phyloP scores from a whole-genome alignment of 2,329 filamentous ascomycete species.

The Dactylellina sp. region DNA sequence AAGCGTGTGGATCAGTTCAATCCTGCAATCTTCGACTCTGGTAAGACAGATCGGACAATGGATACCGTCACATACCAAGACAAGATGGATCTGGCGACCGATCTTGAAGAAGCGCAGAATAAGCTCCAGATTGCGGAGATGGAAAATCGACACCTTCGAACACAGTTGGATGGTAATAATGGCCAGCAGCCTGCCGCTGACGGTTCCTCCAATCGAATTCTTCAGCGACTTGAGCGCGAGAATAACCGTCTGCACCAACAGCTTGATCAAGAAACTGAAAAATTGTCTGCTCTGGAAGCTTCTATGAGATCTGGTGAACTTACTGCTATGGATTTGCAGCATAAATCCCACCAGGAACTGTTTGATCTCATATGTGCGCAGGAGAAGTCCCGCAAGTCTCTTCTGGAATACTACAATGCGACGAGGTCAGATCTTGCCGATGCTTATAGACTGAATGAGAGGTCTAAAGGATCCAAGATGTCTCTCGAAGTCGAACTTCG shows the following conservation, averaged over 20 bases:
- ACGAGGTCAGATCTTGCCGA: constrained; percentile 86
- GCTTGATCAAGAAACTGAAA: constrained; percentile 92
- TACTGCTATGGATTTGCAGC: constrained; percentile 88
- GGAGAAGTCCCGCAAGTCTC: constrained; percentile 83
- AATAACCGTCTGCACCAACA: constrained; percentile 93
- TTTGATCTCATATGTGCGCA: constrained; percentile 92
- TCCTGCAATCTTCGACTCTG: constrained; percentile 73
- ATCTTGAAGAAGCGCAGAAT: constrained; percentile 92
- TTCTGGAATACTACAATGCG: constrained; percentile 86
- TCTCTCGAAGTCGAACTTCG: constrained; percentile 86
- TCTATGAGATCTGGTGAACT: constrained; percentile 87
- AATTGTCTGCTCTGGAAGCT: constrained; percentile 88
- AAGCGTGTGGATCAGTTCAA: constrained; percentile 76
- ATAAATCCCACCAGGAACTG: constrained; percentile 92
- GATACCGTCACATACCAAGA: constrained; percentile 87
- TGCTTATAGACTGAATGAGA: constrained; percentile 87
- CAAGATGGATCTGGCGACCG: constrained; percentile 88
- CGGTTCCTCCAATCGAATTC: constrained; percentile 80
- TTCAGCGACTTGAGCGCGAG: constrained; percentile 91
- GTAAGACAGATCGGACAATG: constrained; percentile 83
- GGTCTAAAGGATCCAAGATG: constrained; percentile 82
- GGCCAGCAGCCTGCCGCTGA: constrained; percentile 70
- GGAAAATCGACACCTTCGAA: constrained; percentile 92
- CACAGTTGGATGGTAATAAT: constrained; percentile 74
- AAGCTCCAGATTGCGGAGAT: constrained; percentile 93